Evolutionary conservation across 2,329 filamentous ascomycete genomes (phyloP), one percentile per base, ranked within the genome.

Genomic region (Xylaria sp.): DNA sequence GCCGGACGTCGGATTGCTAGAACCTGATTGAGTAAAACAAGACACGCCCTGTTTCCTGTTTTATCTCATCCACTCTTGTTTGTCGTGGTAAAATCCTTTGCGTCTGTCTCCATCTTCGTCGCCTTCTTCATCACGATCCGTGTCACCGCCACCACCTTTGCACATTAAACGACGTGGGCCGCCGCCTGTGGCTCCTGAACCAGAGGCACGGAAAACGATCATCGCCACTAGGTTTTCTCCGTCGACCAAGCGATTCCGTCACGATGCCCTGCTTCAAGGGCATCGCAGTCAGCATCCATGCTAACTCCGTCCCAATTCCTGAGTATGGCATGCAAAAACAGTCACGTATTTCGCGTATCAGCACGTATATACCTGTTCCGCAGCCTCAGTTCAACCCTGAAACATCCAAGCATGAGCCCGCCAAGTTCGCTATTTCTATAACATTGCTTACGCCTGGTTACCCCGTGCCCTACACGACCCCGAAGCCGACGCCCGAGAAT

Each of bases 391-490:
- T 97, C 49, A 85, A 87, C 70, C 79, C 83, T 44, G 79, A 86
- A 62, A 83, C 83, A 59, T 86, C 86, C 70, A 91, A 92, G 77
- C 88, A 92, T 54, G 92, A 97, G 77, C 89, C 95, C 68, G 92
- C 94, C 62, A 94, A 92, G 68, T 99, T 99, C 76, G 94, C 94
- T 68, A 97, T 99, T 70, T 97, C 93, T 55, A 97, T 99, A 71
- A 97, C 94, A 2, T 85, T 99, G 52, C 83, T 97, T 67, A 97
- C 92, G 0, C 89, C 92, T 9, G 89, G 89, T 59, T 84, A 96
- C 62, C 85, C 91, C 66, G 92, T 97, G 49, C 93, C 93, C 1
- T 97, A 97, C 76, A 96, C 92, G 57, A 89, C 90, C 1, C 92
- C 92, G 46, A 94, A 94, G 75, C 74, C 91, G 1, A 90, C 88